Conservation (phyloP, 306 rosid species). For the Canavalia ensiformis region DNA sequence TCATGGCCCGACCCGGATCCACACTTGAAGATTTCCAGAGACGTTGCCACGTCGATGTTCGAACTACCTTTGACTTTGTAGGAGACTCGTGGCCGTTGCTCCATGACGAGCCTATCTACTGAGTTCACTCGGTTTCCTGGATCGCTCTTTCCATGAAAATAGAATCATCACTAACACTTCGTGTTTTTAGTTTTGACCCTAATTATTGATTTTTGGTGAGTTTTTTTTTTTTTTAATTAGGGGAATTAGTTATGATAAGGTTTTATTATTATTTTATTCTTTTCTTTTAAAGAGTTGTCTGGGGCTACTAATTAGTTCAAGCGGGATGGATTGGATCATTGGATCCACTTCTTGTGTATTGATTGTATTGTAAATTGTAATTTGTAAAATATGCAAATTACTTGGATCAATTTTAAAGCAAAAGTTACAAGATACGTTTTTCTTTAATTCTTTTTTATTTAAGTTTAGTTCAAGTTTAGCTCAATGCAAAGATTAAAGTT, state of each 20-base stretch:
- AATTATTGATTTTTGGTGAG: slow-evolving; percentile 34
- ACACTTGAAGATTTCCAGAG: slow-evolving; percentile 57
- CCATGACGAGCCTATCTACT: slow-evolving; percentile 58
- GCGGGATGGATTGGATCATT: background rate
- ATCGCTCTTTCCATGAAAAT: background rate
- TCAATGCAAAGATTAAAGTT: background rate
- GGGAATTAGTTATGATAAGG: slow-evolving; percentile 1
- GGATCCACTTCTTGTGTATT: background rate
- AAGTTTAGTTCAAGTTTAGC: background rate
- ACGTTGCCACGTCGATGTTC: slow-evolving; percentile 71
- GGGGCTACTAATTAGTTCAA: background rate
- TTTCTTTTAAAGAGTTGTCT: no score
- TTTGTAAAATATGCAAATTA: slow-evolving; percentile 37
- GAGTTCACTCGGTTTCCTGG: slow-evolving; percentile 22
- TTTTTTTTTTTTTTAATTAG: background rate
- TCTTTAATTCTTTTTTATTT: background rate
- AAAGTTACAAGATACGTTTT: background rate
- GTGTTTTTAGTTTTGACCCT: background rate
- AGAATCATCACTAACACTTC: slow-evolving; percentile 30
- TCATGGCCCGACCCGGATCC: slow-evolving; percentile 58
- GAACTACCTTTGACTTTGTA: slow-evolving; percentile 38
- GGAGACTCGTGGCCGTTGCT: slow-evolving; percentile 89
- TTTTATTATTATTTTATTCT: slow-evolving; percentile 34
- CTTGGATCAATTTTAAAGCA: slow-evolving; percentile 9
- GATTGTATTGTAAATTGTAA: slow-evolving; percentile 1